Conservation (phyloP, 306 rosid species). For the Urtica urens region DNA sequence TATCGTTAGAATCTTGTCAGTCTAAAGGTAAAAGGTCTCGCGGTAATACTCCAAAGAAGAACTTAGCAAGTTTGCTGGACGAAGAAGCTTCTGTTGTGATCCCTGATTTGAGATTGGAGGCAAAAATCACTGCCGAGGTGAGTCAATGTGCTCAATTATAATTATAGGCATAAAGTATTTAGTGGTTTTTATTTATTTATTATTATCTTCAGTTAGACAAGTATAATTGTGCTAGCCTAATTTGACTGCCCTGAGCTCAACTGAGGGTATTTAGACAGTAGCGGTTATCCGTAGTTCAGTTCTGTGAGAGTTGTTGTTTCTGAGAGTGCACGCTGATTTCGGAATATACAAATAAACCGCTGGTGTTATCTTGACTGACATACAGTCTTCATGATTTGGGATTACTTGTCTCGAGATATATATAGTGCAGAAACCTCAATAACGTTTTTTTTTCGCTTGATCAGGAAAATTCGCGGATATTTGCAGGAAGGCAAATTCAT, state of each 20-base stretch:
- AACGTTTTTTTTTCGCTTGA: constrained; percentile 3
- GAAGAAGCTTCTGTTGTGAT: constrained; percentile 25
- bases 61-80: constrained; percentile 12
- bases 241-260: neutral
- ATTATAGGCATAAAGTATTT: neutral
- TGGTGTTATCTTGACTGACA: too few relatives aligned
- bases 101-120: constrained; percentile 52
- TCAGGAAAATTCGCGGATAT: constrained; percentile 67
- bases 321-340: too few relatives aligned
- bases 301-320: neutral
- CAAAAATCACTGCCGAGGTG: constrained; percentile 56
- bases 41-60: constrained; percentile 46
- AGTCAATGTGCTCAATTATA: constrained; percentile 10
- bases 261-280: neutral
- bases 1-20: constrained; percentile 6
- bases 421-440: constrained; percentile 5
- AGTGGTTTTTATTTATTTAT: too few relatives aligned
- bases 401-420: neutral
- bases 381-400: neutral
- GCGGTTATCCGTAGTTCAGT: neutral
- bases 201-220: neutral
- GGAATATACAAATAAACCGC: too few relatives aligned
- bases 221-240: neutral
- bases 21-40: constrained; percentile 12
- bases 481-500: constrained; percentile 54